These are phyloP conservation scores for Brachypodium distachyon DNA, from an alignment of 202 grass and related monocot species.

Conservation along the genomic window DNA sequence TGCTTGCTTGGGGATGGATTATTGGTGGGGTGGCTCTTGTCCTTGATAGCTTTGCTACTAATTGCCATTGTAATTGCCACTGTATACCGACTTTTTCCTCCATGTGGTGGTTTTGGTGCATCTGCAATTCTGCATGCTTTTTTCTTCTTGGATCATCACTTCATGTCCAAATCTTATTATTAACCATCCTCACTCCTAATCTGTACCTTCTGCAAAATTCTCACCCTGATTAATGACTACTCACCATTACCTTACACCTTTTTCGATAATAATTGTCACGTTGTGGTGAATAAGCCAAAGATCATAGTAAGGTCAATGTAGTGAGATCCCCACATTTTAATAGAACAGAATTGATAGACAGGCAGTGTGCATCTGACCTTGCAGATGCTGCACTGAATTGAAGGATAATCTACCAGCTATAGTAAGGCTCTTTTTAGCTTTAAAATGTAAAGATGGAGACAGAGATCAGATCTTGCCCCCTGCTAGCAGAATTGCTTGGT, in stretches of 20 bases:
- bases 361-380: not conserved
- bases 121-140: not conserved
- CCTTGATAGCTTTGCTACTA: slow-evolving; percentile 9
- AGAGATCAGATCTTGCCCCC: slow-evolving; percentile 35
- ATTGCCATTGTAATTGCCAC: slow-evolving; percentile 7
- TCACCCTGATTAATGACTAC: not conserved
- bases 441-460: slow-evolving; percentile 32
- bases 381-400: not conserved
- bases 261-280: not conserved
- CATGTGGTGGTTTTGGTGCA: slow-evolving; percentile 9
- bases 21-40: slow-evolving; percentile 24
- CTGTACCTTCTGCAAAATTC: not conserved
- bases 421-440: not conserved
- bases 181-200: not conserved
- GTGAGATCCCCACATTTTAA: not conserved
- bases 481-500: not conserved
- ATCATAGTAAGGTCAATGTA: not conserved
- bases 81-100: not conserved
- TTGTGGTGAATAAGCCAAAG: not conserved
- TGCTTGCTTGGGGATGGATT: slow-evolving; percentile 14
- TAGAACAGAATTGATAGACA: not conserved
- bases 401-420: slow-evolving; percentile 1
- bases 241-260: not conserved
- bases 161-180: slow-evolving; percentile 11
- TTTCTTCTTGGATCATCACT: not conserved